These are phyloP conservation scores for Kondoa malvinella DNA, from an alignment of 768 basidiomycete genomes.

Conservation along the genomic window DNA sequence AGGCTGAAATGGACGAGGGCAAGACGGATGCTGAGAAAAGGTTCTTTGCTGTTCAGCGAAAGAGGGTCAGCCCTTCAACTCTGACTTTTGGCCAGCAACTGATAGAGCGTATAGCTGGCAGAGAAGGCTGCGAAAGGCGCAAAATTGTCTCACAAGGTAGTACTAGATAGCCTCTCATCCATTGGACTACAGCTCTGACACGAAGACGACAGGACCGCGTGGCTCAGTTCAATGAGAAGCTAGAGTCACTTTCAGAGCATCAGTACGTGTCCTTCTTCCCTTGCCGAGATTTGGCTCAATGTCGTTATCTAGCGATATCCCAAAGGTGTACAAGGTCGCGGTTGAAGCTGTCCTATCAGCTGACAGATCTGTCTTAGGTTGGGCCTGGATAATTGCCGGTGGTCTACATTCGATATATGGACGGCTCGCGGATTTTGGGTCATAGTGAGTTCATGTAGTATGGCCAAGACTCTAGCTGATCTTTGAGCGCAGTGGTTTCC, in stretches of 20 bases:
- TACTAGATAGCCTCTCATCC: background rate
- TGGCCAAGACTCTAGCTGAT: too few relatives aligned
- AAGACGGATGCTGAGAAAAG: background rate
- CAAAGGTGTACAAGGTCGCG: background rate
- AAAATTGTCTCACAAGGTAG: background rate
- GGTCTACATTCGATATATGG: too few relatives aligned
- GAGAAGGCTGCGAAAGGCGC: background rate
- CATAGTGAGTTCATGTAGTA: too few relatives aligned
- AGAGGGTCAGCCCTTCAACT: background rate
- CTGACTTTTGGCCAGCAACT: background rate
- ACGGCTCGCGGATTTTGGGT: too few relatives aligned
- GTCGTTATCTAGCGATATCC: background rate
- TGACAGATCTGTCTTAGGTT: background rate
- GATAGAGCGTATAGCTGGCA: background rate
- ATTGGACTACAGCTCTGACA: background rate
- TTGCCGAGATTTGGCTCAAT: background rate
- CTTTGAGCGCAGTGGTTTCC: too few relatives aligned
- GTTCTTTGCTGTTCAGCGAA: background rate
- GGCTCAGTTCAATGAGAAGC: background rate
- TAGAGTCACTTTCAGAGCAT: background rate
- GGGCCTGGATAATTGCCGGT: background rate
- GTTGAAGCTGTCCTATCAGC: background rate
- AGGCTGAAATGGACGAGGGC: background rate
- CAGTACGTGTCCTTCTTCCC: background rate
- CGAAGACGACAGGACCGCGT: background rate